Base-by-base conservation (phyloP, 768 basidiomycete species). In the Tricholoma saponaceum region DNA sequence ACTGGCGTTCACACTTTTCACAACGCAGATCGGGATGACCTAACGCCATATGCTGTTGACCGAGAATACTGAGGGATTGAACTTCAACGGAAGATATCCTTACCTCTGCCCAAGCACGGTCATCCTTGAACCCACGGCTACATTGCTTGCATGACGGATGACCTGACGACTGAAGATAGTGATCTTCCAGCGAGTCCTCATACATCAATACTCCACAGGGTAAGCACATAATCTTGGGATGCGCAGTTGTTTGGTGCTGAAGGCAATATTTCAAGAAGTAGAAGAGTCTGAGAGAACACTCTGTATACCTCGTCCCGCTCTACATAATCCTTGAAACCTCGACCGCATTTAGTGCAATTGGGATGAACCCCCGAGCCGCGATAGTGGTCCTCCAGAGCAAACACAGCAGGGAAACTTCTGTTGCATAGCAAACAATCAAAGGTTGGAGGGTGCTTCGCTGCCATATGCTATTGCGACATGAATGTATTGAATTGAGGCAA, bases 351-450 rank as follows among this genome's bases (percentile, higher is more conserved):
- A 10, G 63, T 52, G 60, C 80, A 82, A 43, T 78, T 82, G 1
- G 80, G 79, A 62, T 82, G 80, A 4, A 68, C 64, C 26, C 70
- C 58, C 9, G 76, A 75, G 6, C 78, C 79, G 26, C 77, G 69
- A 60, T 77, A 81, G 57, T 81, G 80, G 57, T 79, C 78, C 13
- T 78, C 73, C 20, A 80, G 62, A 2, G 75, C 73, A 51, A 72
- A 70, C 14, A 68, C 70, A 16, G 70, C 72, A 33, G 67, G 62
- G 56, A 69, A 79, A 5, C 60, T 66, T 43, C 72, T 58, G 33
- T 66, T 66, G 62, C 76, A 78, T 14, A 59, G 56, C 5, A 60
- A 55, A 58, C 76, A 78, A 60, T 75, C 74, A 59, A 69, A 78
- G 8, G 76, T 76, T n/a, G 74, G 74, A 28, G 76, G 76, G 47